Base-by-base conservation (phyloP, 1,284 basidiomycete species). In the Apiotrichum porosum region DNA sequence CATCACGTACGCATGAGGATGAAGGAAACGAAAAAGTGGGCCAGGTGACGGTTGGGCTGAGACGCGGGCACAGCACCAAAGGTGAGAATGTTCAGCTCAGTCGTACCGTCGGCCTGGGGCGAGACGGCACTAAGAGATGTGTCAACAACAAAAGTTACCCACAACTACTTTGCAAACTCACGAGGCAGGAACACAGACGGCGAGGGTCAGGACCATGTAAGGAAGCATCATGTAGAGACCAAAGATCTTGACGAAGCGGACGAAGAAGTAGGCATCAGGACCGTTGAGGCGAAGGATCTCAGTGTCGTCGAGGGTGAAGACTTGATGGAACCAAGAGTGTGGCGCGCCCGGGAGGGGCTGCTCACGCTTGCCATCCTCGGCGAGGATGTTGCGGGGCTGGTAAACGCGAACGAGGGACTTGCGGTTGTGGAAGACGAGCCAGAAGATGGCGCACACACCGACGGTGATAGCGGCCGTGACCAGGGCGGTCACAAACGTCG, bases 231-330 rank as follows among this genome's bases (percentile, higher is more conserved):
- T 77, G 61, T 83, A 81, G 44, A 86, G 47, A 17, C 72, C 65
- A 31, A 74, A 71, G 41, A 73, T 58, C 53, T 71, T 74, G 53
- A 71, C 37, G 58, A 77, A 97, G 47, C 89, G 84, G 39, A 95
- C 82, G 63, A 89, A 97, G 68, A 95, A 85, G 76, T 94, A 98
- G 26, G 91, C 88, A 66, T 98, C 94, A 51, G 89, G 80, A 30
- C 94, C 93, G 58, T 95, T 94, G 51, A 83, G 51, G 78, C 78
- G 69, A 54, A 58, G 65, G 42, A 73, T 54, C 15, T 68, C 56
- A 8, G 49, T 49, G 44, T 73, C 70, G 15, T 62, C 63, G 6
- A 60, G 49, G 2, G n/a, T 38, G 30, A 72, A 60, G 9, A 74
- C 57, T 28, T 55, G 52, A 43, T 56, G 62, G 69, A 68, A 72